Percentiles rank a stretch among this genome's conserved stretches.
phyloP scores from a whole-genome alignment of 306 rosid species.

The Pterocarpus macrocarpus region DNA sequence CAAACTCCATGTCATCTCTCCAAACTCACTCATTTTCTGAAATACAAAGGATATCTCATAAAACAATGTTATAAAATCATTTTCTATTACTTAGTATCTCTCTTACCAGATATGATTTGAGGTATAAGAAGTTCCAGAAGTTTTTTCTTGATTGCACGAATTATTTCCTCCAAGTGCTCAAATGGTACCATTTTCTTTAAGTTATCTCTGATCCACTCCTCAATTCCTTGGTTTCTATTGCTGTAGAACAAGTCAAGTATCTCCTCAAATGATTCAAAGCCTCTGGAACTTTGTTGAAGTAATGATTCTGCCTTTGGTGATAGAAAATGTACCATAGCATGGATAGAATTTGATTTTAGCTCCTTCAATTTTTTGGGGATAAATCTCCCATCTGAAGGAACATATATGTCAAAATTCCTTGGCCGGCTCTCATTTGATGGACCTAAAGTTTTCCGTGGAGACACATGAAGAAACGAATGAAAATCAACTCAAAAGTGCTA shows the following conservation, averaged over 20 bases:
- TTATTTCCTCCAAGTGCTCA: slow-evolving; percentile 49
- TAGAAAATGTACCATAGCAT: slow-evolving; percentile 61
- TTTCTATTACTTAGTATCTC: slow-evolving; percentile 5
- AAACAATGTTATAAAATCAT: slow-evolving; percentile 8
- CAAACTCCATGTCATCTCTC: slow-evolving; percentile 80
- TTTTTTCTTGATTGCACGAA: slow-evolving; percentile 46
- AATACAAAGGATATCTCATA: not conserved
- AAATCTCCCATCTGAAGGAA: slow-evolving; percentile 75
- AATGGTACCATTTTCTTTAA: slow-evolving; percentile 56
- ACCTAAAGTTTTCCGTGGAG: slow-evolving; percentile 48
- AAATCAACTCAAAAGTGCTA: slow-evolving; percentile 18
- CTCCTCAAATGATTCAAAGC: slow-evolving; percentile 63
- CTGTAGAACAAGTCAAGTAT: slow-evolving; percentile 55
- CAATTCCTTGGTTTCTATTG: slow-evolving; percentile 47
- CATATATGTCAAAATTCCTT: slow-evolving; percentile 53
- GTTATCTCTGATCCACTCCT: slow-evolving; percentile 54
- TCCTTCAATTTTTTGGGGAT: slow-evolving; percentile 62
- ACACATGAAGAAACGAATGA: slow-evolving; percentile 8
- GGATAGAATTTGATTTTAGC: slow-evolving; percentile 54
- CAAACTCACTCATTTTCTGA: slow-evolving; percentile 69
- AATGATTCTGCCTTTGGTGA: slow-evolving; percentile 50
- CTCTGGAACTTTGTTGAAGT: slow-evolving; percentile 34
- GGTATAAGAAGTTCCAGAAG: slow-evolving; percentile 55
- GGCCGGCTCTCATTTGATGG: slow-evolving; percentile 58
- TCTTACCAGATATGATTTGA: slow-evolving; percentile 63